A percentile compares a stretch with the other conserved stretches of the same genome.
Evolutionary conservation across 139 green algal species (phyloP).

Genomic region (Marvania coccoides): DNA sequence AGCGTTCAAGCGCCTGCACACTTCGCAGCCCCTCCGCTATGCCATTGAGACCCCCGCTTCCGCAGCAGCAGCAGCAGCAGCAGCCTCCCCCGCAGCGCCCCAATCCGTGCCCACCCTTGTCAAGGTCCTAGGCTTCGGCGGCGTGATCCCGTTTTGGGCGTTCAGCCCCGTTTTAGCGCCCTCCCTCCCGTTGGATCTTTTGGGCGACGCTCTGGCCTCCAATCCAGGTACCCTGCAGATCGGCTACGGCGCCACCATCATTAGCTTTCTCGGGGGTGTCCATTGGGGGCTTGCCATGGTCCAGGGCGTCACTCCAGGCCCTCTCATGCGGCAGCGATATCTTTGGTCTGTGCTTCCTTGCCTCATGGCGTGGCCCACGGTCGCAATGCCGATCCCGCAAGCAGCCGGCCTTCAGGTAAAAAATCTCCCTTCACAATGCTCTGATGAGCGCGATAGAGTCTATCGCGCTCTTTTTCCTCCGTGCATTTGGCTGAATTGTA

Average conservation of each 20-base stretch:
- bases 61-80: not conserved
- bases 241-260: conserved; percentile 69
- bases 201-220: not conserved
- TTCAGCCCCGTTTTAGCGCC: not conserved
- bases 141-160: not conserved
- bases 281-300: conserved; percentile 85
- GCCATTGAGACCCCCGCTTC: not conserved
- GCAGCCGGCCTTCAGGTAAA: conserved; percentile 18
- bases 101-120: not conserved
- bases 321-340: conserved; percentile 42
- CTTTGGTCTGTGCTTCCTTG: conserved; percentile 73
- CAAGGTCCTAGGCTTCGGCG: conserved; percentile 3
- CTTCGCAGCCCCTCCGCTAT: not conserved
- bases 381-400: conserved; percentile 39
- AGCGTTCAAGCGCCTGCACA: not conserved
- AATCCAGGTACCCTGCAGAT: conserved; percentile 37
- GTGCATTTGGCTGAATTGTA: no score
- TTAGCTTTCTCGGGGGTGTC: conserved; percentile 82
- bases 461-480: conserved; percentile 6
- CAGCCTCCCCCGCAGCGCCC: no score
- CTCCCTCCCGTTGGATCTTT: not conserved
- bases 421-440: no score
- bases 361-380: conserved; percentile 68
- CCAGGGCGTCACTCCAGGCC: conserved; percentile 3
- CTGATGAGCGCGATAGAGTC: no score